A percentile compares a stretch with the other conserved stretches of the same genome.
Conservation (phyloP, 23 red algal species). For the Gracilaria caudata region DNA sequence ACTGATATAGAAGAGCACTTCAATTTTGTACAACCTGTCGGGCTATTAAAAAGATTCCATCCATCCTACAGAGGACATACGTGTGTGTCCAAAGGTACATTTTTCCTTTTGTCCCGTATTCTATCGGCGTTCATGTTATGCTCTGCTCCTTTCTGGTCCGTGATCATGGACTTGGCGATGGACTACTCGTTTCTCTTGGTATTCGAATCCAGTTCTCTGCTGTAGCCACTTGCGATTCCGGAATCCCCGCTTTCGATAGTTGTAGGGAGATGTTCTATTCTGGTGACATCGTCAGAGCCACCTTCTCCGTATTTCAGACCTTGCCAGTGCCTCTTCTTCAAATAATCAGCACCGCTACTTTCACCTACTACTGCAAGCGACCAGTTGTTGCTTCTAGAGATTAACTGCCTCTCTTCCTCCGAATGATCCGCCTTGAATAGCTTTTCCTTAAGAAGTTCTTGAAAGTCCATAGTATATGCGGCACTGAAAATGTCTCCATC, state of each 20-base stretch:
- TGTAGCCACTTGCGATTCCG: constrained; percentile 65
- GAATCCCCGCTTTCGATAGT: constrained; percentile 42
- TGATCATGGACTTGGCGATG: not conserved
- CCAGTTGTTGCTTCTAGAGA: constrained; percentile 44
- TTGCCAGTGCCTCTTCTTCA: constrained; percentile 52
- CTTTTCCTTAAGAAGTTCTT: constrained; percentile 32
- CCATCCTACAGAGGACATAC: not conserved
- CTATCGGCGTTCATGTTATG: not conserved
- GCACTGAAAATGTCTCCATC: constrained; percentile 57
- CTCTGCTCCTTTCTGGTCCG: not conserved
- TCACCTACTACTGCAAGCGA: not conserved
- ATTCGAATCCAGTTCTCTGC: constrained; percentile 9
- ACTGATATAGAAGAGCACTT: not conserved
- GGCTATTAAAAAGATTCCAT: not conserved
- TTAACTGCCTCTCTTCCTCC: constrained; percentile 15
- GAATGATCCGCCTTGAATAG: not conserved
- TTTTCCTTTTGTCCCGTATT: not conserved
- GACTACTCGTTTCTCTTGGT: not conserved
- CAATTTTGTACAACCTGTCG: constrained; percentile 8
- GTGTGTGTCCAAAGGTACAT: not conserved
- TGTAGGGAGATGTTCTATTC: constrained; percentile 22
- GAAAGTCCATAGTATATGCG: constrained; percentile 62
- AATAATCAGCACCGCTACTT: constrained; percentile 43
- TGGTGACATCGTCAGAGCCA: constrained; percentile 32
- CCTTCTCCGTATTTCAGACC: constrained; percentile 50